Conservation (phyloP, 139 green algal genomes). For the Tetraselmis chui region DNA sequence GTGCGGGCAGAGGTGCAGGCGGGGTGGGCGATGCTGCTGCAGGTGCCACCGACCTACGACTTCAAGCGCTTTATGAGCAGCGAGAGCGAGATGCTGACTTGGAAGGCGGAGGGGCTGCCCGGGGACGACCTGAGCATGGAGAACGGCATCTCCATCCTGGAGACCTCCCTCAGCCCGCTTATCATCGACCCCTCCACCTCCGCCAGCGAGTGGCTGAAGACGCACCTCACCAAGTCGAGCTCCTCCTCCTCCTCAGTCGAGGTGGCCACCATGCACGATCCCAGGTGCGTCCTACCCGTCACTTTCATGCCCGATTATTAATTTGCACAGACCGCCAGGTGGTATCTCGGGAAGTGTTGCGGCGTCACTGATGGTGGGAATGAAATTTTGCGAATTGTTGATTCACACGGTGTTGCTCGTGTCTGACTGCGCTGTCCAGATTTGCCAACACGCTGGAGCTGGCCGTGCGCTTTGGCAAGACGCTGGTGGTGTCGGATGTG, state of each 20-base stretch:
- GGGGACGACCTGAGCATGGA: constrained; percentile 53
- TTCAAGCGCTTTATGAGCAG: constrained; percentile 51
- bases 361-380: too few species aligned
- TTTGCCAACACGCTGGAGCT: constrained; percentile 72
- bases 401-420: too few species aligned
- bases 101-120: constrained; percentile 66
- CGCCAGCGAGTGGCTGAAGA: constrained; percentile 57
- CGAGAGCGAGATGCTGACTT: constrained; percentile 68
- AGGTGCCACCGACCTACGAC: constrained; percentile 32
- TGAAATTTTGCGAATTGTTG: too few species aligned
- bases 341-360: too few species aligned
- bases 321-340: too few species aligned
- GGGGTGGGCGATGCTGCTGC: constrained; percentile 23
- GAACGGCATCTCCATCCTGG: constrained; percentile 63
- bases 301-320: too few species aligned
- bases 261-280: constrained; percentile 49
- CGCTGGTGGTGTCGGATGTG: constrained; percentile 57
- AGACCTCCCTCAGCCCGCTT: constrained; percentile 39
- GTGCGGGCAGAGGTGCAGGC: constrained; percentile 14
- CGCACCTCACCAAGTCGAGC: constrained; percentile 26
- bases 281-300: constrained; percentile 14
- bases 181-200: constrained; percentile 69
- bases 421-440: too few species aligned
- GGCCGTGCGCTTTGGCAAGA: constrained; percentile 78
- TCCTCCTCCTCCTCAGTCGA: constrained; percentile 26